These are phyloP conservation scores for Ogataea hybrid DNA, from an alignment of 1,139 yeast genomes.

Conservation along the genomic window DNA sequence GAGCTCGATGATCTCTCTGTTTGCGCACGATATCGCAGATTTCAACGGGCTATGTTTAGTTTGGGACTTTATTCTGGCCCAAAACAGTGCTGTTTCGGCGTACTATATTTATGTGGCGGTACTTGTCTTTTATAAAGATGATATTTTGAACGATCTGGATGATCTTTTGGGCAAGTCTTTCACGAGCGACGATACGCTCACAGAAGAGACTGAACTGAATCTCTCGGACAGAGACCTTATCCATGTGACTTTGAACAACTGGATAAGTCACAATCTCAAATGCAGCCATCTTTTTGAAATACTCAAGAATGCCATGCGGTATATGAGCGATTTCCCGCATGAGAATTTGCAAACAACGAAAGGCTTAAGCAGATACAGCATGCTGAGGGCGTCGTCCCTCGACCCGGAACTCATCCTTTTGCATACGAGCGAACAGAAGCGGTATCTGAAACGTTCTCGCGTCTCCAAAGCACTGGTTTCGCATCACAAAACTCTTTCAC, in stretches of 20 bases:
- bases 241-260: slow-evolving; percentile 34
- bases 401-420: slow-evolving; percentile 16
- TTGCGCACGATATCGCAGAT: slow-evolving; percentile 66
- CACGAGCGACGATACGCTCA: slow-evolving; percentile 25
- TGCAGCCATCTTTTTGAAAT: slow-evolving; percentile 36
- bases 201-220: slow-evolving; percentile 26
- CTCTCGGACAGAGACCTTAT: slow-evolving; percentile 42
- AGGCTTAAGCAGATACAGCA: slow-evolving; percentile 30
- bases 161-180: slow-evolving; percentile 28
- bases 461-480: slow-evolving; percentile 7
- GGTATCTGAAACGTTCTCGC: slow-evolving; percentile 3
- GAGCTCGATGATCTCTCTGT: slow-evolving; percentile 74
- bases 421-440: slow-evolving; percentile 20
- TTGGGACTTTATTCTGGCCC: slow-evolving; percentile 62
- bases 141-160: slow-evolving; percentile 36
- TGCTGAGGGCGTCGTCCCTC: slow-evolving; percentile 17
- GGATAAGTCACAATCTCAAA: slow-evolving; percentile 27
- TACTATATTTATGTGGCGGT: slow-evolving; percentile 60
- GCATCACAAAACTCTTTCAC: slow-evolving; percentile 17
- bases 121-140: slow-evolving; percentile 41
- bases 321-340: slow-evolving; percentile 35
- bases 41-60: slow-evolving; percentile 50
- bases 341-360: slow-evolving; percentile 13
- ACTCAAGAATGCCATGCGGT: slow-evolving; percentile 36
- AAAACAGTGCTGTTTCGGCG: slow-evolving; percentile 39